phyloP scores from a whole-genome alignment of 805 yeast species.

The Suhomyces kilbournensis region DNA sequence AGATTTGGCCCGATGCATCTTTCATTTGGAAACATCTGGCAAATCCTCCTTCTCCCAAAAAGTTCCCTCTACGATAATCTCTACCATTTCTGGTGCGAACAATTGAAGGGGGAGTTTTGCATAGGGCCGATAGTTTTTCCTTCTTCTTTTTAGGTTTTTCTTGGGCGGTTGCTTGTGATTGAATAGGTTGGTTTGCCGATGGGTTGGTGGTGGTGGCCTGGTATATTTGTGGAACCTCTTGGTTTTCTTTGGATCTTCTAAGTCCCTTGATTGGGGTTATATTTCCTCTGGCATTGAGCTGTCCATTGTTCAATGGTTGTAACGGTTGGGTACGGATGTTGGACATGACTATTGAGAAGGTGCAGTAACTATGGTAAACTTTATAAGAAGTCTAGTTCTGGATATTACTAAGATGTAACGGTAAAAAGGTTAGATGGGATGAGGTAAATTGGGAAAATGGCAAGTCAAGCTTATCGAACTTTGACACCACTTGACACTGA shows the following conservation, averaged over 20 bases:
- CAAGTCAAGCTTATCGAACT: not conserved
- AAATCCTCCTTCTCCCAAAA: slow-evolving; percentile 97
- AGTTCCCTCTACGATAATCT: slow-evolving; percentile 85
- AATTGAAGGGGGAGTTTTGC: slow-evolving; percentile 95
- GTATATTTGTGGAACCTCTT: slow-evolving; percentile 1
- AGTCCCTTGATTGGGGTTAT: slow-evolving; percentile 40
- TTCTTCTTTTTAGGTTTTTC: slow-evolving; percentile 60
- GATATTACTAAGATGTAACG: not conserved
- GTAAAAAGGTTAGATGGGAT: not conserved
- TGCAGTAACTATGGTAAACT: not conserved
- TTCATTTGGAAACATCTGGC: slow-evolving; percentile 98
- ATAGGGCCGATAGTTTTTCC: slow-evolving; percentile 84
- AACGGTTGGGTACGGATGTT: slow-evolving; percentile 39
- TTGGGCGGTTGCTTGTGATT: slow-evolving; percentile 13
- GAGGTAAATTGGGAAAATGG: not conserved
- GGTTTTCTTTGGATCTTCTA: slow-evolving; percentile 25
- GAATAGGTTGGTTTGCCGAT: slow-evolving; percentile 2
- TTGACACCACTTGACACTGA: not conserved
- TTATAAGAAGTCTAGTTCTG: not conserved
- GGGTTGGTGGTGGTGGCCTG: not conserved
- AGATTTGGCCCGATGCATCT: slow-evolving; percentile 80
- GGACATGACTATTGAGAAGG: not conserved
- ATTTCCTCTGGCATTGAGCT: slow-evolving; percentile 45
- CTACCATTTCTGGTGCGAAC: slow-evolving; percentile 84
- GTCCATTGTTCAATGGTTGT: slow-evolving; percentile 54